Conservation (phyloP, 768 basidiomycete genomes). For the Leccinum subtestaceum region DNA sequence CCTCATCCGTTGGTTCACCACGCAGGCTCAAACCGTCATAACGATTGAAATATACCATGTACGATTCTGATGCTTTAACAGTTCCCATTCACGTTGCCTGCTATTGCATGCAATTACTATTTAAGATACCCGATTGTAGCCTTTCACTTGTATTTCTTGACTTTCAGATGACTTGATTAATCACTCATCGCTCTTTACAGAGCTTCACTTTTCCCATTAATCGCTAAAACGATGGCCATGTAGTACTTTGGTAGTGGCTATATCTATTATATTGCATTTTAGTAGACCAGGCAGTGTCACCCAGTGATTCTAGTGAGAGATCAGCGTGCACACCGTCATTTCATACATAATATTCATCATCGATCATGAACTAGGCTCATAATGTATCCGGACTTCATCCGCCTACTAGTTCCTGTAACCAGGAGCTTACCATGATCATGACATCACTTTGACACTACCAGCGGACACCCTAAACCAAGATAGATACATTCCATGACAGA, state of each 20-base stretch:
- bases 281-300: background rate
- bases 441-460: too few species aligned
- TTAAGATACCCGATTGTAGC: constrained; percentile 25
- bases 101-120: constrained; percentile 12
- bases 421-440: too few species aligned
- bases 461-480: too few species aligned
- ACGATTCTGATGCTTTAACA: background rate
- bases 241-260: background rate
- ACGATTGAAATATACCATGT: constrained; percentile 2
- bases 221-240: background rate
- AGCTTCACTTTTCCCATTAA: background rate
- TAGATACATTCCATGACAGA: too few species aligned
- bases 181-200: background rate
- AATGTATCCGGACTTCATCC: too few species aligned
- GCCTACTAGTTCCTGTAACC: too few species aligned
- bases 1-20: constrained; percentile 30
- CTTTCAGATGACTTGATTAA: background rate
- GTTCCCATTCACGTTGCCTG: background rate
- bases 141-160: background rate
- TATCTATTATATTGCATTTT: background rate
- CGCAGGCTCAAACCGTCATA: constrained; percentile 26
- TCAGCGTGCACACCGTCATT: too few species aligned
- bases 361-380: too few species aligned
- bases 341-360: too few species aligned
- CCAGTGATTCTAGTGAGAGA: too few species aligned